phyloP scores from a whole-genome alignment of 495 filamentous ascomycete genomes.

The Haplographium delicatum region DNA sequence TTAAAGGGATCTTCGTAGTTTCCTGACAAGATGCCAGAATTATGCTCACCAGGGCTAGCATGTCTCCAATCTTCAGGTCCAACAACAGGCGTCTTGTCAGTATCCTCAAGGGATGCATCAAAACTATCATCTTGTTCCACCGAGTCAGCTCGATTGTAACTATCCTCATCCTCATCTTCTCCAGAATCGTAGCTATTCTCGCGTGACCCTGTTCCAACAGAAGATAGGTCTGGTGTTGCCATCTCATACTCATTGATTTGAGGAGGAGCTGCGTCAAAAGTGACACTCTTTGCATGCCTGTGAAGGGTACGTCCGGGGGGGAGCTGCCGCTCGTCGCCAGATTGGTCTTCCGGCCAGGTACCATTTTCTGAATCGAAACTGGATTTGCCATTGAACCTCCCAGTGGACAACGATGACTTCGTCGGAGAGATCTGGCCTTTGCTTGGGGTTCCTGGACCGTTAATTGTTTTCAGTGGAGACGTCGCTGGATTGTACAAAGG shows the following conservation, averaged over 20 bases:
- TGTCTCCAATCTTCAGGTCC: constrained; percentile 93
- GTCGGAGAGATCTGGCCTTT: constrained; percentile 72
- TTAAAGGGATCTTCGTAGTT: constrained; percentile 66
- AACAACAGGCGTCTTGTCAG: constrained; percentile 94
- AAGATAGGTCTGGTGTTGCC: constrained; percentile 91
- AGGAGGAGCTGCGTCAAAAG: constrained; percentile 89
- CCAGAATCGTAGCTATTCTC: constrained; percentile 86
- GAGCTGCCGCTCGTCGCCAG: constrained; percentile 44
- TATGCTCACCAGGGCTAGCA: constrained; percentile 52
- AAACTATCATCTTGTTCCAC: constrained; percentile 82
- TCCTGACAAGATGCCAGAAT: constrained; percentile 41
- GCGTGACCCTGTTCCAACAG: constrained; percentile 76
- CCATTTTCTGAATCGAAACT: constrained; percentile 66
- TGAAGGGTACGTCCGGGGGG: constrained; percentile 56
- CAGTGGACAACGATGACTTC: constrained; percentile 76
- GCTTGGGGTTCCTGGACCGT: constrained; percentile 54
- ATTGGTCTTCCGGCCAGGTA: constrained; percentile 65
- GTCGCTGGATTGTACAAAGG: constrained; percentile 32
- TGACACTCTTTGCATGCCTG: constrained; percentile 91
- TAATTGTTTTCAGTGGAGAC: constrained; percentile 14
- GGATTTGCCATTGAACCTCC: constrained; percentile 58
- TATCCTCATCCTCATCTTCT: constrained; percentile 63
- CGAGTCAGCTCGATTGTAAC: constrained; percentile 64
- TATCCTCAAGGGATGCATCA: constrained; percentile 88
- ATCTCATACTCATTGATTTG: constrained; percentile 97